A percentile compares a stretch with the other conserved stretches of the same genome.
Conservation (phyloP, 495 filamentous ascomycete species). For the Aspergillus carlsbadensis region DNA sequence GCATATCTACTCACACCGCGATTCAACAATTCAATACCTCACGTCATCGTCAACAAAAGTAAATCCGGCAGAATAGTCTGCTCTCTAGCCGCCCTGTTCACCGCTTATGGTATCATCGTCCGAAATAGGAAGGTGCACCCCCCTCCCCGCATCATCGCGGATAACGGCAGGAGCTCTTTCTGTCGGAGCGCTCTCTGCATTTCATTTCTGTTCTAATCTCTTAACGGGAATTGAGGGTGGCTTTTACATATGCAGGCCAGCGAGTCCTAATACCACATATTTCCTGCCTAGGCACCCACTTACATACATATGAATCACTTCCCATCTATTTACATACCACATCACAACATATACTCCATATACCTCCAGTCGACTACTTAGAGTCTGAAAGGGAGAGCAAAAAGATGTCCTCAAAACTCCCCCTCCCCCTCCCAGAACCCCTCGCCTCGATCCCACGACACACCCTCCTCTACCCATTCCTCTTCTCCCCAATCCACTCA, state of each 20-base stretch:
- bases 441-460: conserved; percentile 33
- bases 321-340: neutral
- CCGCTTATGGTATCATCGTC: conserved; percentile 7
- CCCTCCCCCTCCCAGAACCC: conserved; percentile 23
- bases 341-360: no score
- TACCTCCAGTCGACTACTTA: neutral
- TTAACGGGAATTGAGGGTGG: no score
- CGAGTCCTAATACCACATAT: no score
- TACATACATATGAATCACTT: neutral
- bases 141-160: neutral
- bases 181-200: no score
- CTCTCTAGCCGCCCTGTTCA: neutral
- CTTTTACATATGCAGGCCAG: no score
- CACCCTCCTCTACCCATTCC: conserved; percentile 29
- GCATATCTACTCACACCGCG: no score
- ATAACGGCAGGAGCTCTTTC: no score
- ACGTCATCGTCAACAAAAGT: neutral
- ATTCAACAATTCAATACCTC: no score
- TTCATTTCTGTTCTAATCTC: no score
- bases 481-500: conserved; percentile 35
- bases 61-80: neutral
- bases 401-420: conserved; percentile 5
- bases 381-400: neutral
- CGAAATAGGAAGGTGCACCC: neutral
- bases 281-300: neutral